phyloP scores from a whole-genome alignment of 2,329 filamentous ascomycete species.

The Penicillium olsonii region DNA sequence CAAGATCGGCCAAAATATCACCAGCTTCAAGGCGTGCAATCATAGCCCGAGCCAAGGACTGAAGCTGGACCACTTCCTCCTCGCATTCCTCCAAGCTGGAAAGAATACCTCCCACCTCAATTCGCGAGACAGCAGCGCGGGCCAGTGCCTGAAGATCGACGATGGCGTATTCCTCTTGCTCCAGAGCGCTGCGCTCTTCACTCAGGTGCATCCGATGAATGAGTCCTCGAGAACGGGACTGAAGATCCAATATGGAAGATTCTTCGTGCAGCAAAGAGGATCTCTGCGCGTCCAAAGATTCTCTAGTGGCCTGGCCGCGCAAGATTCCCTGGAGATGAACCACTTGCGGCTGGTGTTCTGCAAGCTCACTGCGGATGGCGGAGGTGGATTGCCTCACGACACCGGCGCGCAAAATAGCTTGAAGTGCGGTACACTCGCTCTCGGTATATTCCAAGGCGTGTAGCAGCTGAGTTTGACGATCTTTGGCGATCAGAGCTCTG shows the following conservation, averaged over 20 bases:
- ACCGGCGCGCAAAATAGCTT: conserved; percentile 48
- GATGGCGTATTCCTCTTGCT: conserved; percentile 33
- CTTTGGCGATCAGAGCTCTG: conserved; percentile 40
- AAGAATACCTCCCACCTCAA: conserved; percentile 55
- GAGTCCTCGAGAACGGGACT: conserved; percentile 53
- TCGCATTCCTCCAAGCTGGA: conserved; percentile 70
- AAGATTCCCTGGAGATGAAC: conserved; percentile 36
- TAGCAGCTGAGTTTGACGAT: conserved; percentile 41
- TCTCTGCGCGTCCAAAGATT: conserved; percentile 32
- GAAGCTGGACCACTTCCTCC: conserved; percentile 67
- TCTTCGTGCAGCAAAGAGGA: conserved; percentile 49
- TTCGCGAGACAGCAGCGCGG: conserved; percentile 44
- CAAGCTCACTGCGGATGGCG: conserved; percentile 31
- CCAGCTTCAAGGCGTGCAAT: conserved; percentile 74
- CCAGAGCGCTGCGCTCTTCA: conserved; percentile 32
- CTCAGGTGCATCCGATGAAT: conserved; percentile 36
- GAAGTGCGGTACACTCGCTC: conserved; percentile 45
- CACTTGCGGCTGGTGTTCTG: conserved; percentile 29
- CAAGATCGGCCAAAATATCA: conserved; percentile 71
- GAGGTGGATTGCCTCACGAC: conserved; percentile 29
- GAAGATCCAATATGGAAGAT: conserved; percentile 48
- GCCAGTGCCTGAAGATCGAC: conserved; percentile 42
- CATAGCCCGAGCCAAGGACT: conserved; percentile 77
- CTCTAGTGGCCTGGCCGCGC: conserved; percentile 35
- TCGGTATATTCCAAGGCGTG: conserved; percentile 45